These are phyloP conservation scores for Lecanicillium sp. DNA, from an alignment of 2,329 filamentous ascomycete species.

Conservation along the genomic window DNA sequence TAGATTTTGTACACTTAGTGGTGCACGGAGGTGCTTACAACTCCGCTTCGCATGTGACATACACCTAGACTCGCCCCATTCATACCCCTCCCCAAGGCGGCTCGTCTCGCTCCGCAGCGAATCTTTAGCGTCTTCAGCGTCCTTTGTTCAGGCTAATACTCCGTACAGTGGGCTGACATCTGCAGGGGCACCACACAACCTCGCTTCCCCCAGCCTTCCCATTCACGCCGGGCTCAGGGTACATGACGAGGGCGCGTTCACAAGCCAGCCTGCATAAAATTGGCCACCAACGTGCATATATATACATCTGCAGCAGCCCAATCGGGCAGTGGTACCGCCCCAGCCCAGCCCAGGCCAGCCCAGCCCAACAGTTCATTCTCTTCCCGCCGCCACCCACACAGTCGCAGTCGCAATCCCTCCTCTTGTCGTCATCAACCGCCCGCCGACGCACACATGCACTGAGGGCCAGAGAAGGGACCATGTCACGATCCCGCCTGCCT, in stretches of 20 bases:
- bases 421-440: not conserved
- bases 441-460: slow-evolving; percentile 4
- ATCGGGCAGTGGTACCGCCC: slow-evolving; percentile 1
- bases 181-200: not conserved
- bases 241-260: too few species aligned
- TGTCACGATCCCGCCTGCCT: slow-evolving; percentile 3
- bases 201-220: slow-evolving; percentile 2
- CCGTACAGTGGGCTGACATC: not conserved
- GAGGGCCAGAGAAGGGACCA: slow-evolving; percentile 1
- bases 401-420: not conserved
- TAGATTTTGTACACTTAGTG: not conserved
- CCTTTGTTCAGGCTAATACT: too few species aligned
- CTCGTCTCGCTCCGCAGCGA: too few species aligned
- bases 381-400: not conserved
- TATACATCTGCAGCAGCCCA: slow-evolving; percentile 1
- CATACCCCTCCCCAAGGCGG: too few species aligned
- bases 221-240: too few species aligned
- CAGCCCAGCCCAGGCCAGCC: too few species aligned
- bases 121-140: too few species aligned
- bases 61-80: too few species aligned
- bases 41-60: too few species aligned
- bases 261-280: slow-evolving; percentile 1
- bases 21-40: too few species aligned
- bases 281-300: not conserved
- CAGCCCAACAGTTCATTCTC: not conserved